These are phyloP conservation scores for Cladophialophora carrionii DNA, from an alignment of 2,329 filamentous ascomycete species.

Conservation along the genomic window DNA sequence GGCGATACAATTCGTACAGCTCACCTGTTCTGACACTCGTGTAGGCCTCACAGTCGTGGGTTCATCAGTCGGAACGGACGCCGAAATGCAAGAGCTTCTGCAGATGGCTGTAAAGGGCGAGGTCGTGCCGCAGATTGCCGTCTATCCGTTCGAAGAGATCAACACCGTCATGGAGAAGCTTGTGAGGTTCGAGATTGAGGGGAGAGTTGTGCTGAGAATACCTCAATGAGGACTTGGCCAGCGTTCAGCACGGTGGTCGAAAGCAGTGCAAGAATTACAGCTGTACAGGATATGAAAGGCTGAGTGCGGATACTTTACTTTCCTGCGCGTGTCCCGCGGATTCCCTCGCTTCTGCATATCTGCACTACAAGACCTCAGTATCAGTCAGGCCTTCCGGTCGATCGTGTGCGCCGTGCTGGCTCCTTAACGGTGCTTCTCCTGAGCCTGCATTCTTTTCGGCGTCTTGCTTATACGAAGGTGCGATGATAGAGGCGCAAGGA, in stretches of 20 bases:
- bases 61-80: constrained; percentile 51
- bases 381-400: no score
- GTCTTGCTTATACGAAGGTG: no score
- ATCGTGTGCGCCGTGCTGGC: not conserved
- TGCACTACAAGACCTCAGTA: no score
- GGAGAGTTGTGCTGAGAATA: constrained; percentile 50
- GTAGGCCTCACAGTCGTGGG: constrained; percentile 50
- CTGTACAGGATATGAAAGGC: not conserved
- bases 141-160: constrained; percentile 50
- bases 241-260: not conserved
- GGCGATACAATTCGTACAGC: not conserved
- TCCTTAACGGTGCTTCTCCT: not conserved
- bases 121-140: constrained; percentile 46
- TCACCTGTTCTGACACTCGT: not conserved
- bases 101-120: constrained; percentile 50
- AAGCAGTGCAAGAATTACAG: not conserved
- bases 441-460: no score
- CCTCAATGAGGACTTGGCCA: constrained; percentile 12
- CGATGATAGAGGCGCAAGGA: no score
- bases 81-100: constrained; percentile 53
- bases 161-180: constrained; percentile 47
- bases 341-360: no score
- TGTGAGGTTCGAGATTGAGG: constrained; percentile 48
- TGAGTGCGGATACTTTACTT: no score
- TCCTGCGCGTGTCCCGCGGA: no score